A percentile compares a stretch with the other conserved stretches of the same genome.
Conservation (phyloP, 331 rosid genomes). For the Dryas integrifolia region DNA sequence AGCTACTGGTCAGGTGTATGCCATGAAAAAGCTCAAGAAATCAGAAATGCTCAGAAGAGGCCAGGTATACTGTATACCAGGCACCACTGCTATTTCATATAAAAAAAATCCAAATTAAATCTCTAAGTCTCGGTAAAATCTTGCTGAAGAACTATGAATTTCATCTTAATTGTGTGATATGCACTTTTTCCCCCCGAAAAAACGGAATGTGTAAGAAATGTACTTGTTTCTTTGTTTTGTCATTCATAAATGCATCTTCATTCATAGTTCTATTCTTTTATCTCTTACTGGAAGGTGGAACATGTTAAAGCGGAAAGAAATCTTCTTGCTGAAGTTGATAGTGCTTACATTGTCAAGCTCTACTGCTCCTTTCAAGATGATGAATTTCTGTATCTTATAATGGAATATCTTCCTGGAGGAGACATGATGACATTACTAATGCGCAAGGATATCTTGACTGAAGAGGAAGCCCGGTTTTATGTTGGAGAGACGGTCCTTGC, state of each 20-base stretch:
- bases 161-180: background rate
- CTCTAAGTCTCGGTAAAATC: background rate
- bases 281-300: slow-evolving; percentile 55
- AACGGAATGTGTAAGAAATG: background rate
- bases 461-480: slow-evolving; percentile 74
- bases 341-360: slow-evolving; percentile 77
- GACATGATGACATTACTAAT: slow-evolving; percentile 85
- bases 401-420: slow-evolving; percentile 91
- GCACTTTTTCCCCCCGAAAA: background rate
- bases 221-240: background rate
- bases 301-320: slow-evolving; percentile 93
- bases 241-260: background rate
- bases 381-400: slow-evolving; percentile 72
- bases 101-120: too few species aligned
- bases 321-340: slow-evolving; percentile 85
- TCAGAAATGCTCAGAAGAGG: slow-evolving; percentile 56
- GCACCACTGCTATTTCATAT: background rate
- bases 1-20: slow-evolving; percentile 47
- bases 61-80: slow-evolving; percentile 32
- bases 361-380: slow-evolving; percentile 91
- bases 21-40: slow-evolving; percentile 52
- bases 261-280: background rate
- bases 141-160: slow-evolving; percentile 7
- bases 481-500: slow-evolving; percentile 86
- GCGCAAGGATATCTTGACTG: slow-evolving; percentile 79